These are phyloP conservation scores for Zanthoxylum bungeanum DNA, from an alignment of 345 rosid genomes.

Conservation along the genomic window DNA sequence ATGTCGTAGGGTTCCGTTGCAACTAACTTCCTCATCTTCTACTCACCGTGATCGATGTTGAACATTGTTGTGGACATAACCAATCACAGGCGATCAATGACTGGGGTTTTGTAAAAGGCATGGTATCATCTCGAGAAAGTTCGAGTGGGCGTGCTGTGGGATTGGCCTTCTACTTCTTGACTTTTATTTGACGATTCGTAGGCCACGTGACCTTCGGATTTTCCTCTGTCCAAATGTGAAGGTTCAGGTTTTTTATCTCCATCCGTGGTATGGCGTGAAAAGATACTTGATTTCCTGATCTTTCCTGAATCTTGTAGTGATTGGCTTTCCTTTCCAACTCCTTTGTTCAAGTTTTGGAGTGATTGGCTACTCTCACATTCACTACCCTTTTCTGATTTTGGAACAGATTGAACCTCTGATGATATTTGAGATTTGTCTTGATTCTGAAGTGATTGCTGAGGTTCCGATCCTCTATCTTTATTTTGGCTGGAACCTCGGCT, in stretches of 20 bases:
- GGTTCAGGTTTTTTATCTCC: constrained; percentile 17
- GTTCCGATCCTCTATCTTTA: constrained; percentile 22
- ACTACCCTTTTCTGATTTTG: background rate
- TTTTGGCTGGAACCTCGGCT: constrained; percentile 23
- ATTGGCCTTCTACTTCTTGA: constrained; percentile 30
- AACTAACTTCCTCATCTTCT: constrained; percentile 2
- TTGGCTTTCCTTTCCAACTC: constrained; percentile 7
- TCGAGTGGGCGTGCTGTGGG: constrained; percentile 22
- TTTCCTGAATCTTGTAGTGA: constrained; percentile 6
- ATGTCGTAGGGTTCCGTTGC: background rate
- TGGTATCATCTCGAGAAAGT: constrained; percentile 36
- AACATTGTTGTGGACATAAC: background rate
- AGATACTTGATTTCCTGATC: background rate
- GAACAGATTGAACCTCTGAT: constrained; percentile 15
- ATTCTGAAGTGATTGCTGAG: constrained; percentile 7
- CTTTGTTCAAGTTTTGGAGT: constrained; percentile 7
- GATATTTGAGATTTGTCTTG: constrained; percentile 10
- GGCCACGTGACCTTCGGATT: constrained; percentile 31
- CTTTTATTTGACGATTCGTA: constrained; percentile 23
- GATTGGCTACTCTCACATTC: constrained; percentile 13
- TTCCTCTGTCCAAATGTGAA: constrained; percentile 35
- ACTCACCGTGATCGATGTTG: constrained; percentile 1
- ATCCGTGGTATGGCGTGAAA: background rate
- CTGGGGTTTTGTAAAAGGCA: background rate
- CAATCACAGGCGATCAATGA: background rate